Base-by-base conservation (phyloP, 495 filamentous ascomycete genomes). In the Penicillium daleae region DNA sequence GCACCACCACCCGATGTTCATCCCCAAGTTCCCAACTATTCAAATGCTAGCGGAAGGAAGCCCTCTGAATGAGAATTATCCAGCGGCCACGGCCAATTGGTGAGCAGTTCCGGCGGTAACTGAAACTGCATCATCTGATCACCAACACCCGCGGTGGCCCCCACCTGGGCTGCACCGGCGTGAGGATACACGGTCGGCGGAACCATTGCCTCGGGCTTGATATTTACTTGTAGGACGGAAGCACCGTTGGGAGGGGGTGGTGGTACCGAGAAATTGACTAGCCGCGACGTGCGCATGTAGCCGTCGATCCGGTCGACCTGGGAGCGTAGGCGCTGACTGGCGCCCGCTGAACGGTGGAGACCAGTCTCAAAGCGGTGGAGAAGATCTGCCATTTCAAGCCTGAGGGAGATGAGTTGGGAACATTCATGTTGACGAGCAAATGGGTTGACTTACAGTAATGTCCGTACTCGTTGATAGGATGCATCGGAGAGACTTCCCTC, bases 291-390 rank as follows among this genome's bases (percentile, higher is more conserved):
- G 22, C 68, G 69, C 75, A 84, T 82, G 63, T 80, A 83, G 29
- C 77, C 74, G 64, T 84, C 82, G 33, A 83, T 81, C 37, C 74
- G 73, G 7, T 77, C 71, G 6, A 84, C 75, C 24, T 82, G 79
- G 31, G 64, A 62, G 10, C 79, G 75, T 0, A 84, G 73, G 27
- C 75, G 74, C 57, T 71, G 63, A 29, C 75, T 74, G 24, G 77
- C 76, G 49, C 79, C 78, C 3, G 75, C 70, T 50, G 74, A 72
- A 4, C 71, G 75, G 35, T 78, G 72, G 13, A 79, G 66, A 27
- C 74, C 74, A 26, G 63, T 68, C 68, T 83, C 81, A 29, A 85
- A 73, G 37, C 71, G 78, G 35, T 77, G 66, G 9, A 85, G 75
- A 19, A 85, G 75, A 37, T 79, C 72, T 17, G 81, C 82, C 77